A percentile compares a stretch with the other conserved stretches of the same genome.
Evolutionary conservation across 2,329 filamentous ascomycete species (phyloP).

Genomic region (Blastomyces percursus): DNA sequence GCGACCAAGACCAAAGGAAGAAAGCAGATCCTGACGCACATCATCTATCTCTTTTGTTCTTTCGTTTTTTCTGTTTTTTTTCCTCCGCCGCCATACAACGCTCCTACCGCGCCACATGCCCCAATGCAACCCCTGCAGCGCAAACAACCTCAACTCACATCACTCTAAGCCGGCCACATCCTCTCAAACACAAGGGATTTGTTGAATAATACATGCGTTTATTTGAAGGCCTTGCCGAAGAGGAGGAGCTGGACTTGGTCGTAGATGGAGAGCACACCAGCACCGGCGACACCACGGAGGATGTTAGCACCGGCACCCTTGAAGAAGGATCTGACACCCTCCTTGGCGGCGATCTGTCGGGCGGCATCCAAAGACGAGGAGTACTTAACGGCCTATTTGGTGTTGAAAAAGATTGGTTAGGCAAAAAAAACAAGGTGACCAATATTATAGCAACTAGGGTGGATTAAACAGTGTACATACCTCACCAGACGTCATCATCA

Average conservation of each 20-base stretch:
- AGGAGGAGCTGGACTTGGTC: constrained; percentile 98
- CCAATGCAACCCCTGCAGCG: constrained; percentile 13
- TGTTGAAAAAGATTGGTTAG: constrained; percentile 31
- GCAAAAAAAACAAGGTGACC: background rate
- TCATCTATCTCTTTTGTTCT: constrained; percentile 22
- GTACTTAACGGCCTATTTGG: constrained; percentile 96
- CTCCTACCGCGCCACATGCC: constrained; percentile 14
- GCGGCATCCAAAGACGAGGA: constrained; percentile 89
- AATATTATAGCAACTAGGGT: background rate
- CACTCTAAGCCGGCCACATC: constrained; percentile 22
- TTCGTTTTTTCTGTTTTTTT: background rate
- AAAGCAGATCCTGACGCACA: constrained; percentile 30
- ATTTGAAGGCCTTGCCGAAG: constrained; percentile 99
- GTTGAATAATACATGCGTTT: constrained; percentile 12
- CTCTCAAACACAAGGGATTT: constrained; percentile 7
- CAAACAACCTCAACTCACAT: constrained; percentile 19
- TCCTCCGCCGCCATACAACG: constrained; percentile 18
- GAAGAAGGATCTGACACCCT: constrained; percentile 98
- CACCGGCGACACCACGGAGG: constrained; percentile 99
- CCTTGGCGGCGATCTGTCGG: constrained; percentile 89
- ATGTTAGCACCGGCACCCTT: constrained; percentile 99
- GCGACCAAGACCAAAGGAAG: constrained; percentile 30
- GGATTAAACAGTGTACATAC: constrained; percentile 31
- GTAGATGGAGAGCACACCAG: constrained; percentile 99
- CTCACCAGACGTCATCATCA: constrained; percentile 97